A percentile compares a stretch with the other conserved stretches of the same genome.
These are phyloP conservation scores for Capsicum chinense DNA, from an alignment of 257 asterid genomes.

Conservation along the genomic window DNA sequence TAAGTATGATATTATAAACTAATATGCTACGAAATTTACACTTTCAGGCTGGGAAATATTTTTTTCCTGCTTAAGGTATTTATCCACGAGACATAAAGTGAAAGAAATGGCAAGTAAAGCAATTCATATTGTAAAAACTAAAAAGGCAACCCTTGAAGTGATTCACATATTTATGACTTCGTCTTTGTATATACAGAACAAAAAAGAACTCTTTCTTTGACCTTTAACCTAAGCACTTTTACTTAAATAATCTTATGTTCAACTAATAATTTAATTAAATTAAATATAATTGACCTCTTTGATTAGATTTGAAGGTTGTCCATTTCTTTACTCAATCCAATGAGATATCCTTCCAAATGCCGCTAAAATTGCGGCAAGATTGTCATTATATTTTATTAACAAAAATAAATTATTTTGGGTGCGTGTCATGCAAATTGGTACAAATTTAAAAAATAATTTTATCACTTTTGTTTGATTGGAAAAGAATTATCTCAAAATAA, in stretches of 20 bases:
- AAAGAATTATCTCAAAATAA: too few species aligned
- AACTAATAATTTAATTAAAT: conserved; percentile 15
- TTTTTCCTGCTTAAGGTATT: not conserved
- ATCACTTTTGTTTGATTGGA: too few species aligned
- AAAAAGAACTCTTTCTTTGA: not conserved
- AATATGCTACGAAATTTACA: too few species aligned
- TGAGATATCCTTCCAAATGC: conserved; percentile 23
- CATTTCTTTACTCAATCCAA: conserved; percentile 22
- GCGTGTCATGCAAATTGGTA: not conserved
- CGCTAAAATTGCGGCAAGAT: conserved; percentile 38
- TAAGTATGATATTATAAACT: too few species aligned
- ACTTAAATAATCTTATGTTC: not conserved
- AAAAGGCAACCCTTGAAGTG: not conserved
- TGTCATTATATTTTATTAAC: conserved; percentile 27
- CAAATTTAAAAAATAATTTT: too few species aligned
- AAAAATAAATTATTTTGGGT: not conserved
- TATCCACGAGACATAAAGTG: not conserved
- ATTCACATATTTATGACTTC: conserved; percentile 18
- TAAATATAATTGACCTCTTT: conserved; percentile 20
- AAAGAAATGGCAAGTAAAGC: not conserved
- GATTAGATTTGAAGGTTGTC: not conserved
- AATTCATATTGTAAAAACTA: not conserved
- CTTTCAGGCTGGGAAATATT: not conserved
- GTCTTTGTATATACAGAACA: not conserved
- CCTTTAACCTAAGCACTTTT: not conserved